Percentiles rank a stretch among this genome's conserved stretches.
These are phyloP conservation scores for Nitzschia putrida DNA, from an alignment of 108 stramenopile genomes.

Conservation along the genomic window DNA sequence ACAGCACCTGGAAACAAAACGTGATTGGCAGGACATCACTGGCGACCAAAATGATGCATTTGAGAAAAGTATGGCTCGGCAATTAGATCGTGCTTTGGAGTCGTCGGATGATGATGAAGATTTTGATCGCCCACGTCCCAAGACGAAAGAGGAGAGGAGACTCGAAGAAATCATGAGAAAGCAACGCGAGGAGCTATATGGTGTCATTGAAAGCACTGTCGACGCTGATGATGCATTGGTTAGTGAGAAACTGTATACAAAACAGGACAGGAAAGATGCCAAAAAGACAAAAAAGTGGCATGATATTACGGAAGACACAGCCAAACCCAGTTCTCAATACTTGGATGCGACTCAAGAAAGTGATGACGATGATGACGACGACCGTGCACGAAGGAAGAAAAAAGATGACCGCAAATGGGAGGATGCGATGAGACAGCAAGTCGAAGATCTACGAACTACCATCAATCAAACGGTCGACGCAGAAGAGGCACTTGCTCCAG, in stretches of 20 bases:
- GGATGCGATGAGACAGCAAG: not conserved
- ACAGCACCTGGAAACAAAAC: not conserved
- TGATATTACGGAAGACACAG: not conserved
- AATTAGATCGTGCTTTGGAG: not conserved
- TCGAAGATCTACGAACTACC: not conserved
- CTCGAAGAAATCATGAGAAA: not conserved
- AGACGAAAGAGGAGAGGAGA: conserved; percentile 2
- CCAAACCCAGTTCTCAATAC: not conserved
- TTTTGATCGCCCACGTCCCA: not conserved
- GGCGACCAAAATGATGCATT: conserved; percentile 7
- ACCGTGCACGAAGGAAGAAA: not conserved
- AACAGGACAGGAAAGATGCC: conserved; percentile 4
- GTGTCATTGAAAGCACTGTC: not conserved
- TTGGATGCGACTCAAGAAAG: not conserved
- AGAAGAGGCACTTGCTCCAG: not conserved
- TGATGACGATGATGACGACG: conserved; percentile 7
- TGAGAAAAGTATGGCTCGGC: not conserved
- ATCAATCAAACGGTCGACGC: conserved; percentile 12
- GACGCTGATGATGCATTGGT: conserved; percentile 4
- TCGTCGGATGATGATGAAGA: not conserved
- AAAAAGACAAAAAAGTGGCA: conserved; percentile 7
- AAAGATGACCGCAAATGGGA: conserved; percentile 1
- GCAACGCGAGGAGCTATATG: conserved; percentile 7
- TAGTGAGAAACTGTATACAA: not conserved
- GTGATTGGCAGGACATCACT: conserved; percentile 12